These are phyloP conservation scores for Parastagonospora nodorum DNA, from an alignment of 2,329 filamentous ascomycete species.

Conservation along the genomic window DNA sequence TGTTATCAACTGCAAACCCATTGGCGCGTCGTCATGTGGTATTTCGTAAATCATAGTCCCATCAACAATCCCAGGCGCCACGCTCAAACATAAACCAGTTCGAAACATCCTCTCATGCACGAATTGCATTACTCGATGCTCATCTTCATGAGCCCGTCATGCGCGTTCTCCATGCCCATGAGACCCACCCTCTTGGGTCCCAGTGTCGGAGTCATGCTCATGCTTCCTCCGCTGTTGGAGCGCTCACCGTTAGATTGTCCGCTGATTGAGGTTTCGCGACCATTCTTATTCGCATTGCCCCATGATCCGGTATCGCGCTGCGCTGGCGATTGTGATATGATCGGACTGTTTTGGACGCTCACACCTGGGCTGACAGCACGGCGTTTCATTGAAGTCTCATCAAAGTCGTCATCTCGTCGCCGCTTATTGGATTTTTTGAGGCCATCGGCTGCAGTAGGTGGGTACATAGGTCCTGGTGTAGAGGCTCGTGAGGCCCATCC, in stretches of 20 bases:
- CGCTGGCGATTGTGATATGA: conserved; percentile 79
- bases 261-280: conserved; percentile 59
- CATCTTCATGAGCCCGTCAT: conserved; percentile 95
- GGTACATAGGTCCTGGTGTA: conserved; percentile 45
- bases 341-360: conserved; percentile 86
- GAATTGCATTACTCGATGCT: conserved; percentile 73
- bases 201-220: conserved; percentile 48
- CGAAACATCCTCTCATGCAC: conserved; percentile 2
- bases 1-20: too few relatives aligned
- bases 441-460: conserved; percentile 47
- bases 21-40: too few relatives aligned
- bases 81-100: conserved; percentile 22
- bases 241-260: conserved; percentile 58
- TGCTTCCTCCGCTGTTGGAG: conserved; percentile 55
- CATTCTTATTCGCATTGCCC: conserved; percentile 71
- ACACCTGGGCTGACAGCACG: conserved; percentile 90
- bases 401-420: conserved; percentile 88
- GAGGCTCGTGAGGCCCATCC: conserved; percentile 42
- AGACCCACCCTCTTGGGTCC: conserved; percentile 59
- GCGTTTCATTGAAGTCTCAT: conserved; percentile 85
- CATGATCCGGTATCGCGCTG: conserved; percentile 73
- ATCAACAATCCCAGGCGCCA: conserved; percentile 23
- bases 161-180: conserved; percentile 95
- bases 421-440: conserved; percentile 64
- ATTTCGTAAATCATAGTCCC: neutral